phyloP scores from a whole-genome alignment of 495 filamentous ascomycete species.

The Collariella sp. region DNA sequence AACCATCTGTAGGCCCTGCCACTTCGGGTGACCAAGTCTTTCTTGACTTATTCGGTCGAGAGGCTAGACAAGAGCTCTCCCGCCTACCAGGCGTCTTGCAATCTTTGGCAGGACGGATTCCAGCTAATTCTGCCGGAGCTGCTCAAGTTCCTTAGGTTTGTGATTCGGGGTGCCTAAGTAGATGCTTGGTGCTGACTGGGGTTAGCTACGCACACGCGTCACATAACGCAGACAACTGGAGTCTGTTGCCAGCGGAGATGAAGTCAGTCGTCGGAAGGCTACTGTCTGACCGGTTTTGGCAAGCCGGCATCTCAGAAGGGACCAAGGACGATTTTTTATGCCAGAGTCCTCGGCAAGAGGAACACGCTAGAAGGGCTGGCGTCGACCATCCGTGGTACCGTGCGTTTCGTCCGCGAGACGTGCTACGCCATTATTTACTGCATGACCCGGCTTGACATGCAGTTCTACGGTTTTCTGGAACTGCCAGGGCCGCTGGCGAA shows the following conservation, averaged over 20 bases:
- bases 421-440: conserved; percentile 90
- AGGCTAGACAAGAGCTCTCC: conserved; percentile 63
- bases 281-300: conserved; percentile 95
- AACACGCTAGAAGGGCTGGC: conserved; percentile 86
- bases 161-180: neutral
- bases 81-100: conserved; percentile 60
- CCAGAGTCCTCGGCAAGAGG: conserved; percentile 78
- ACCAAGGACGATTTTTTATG: conserved; percentile 95
- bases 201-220: conserved; percentile 82
- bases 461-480: conserved; percentile 82
- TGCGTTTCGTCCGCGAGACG: conserved; percentile 81
- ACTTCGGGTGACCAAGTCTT: conserved; percentile 76
- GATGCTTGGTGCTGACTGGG: conserved; percentile 3
- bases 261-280: conserved; percentile 68
- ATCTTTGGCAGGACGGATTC: conserved; percentile 75
- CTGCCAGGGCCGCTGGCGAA: conserved; percentile 77
- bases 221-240: conserved; percentile 81
- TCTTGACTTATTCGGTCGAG: conserved; percentile 83
- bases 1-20: conserved; percentile 52
- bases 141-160: conserved; percentile 72
- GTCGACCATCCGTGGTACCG: conserved; percentile 79
- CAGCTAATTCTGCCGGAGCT: conserved; percentile 78
- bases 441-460: conserved; percentile 76
- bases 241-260: conserved; percentile 66
- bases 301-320: conserved; percentile 91